These are phyloP conservation scores for Ustilago cynodontis DNA, from an alignment of 1,284 basidiomycete genomes.

Conservation along the genomic window DNA sequence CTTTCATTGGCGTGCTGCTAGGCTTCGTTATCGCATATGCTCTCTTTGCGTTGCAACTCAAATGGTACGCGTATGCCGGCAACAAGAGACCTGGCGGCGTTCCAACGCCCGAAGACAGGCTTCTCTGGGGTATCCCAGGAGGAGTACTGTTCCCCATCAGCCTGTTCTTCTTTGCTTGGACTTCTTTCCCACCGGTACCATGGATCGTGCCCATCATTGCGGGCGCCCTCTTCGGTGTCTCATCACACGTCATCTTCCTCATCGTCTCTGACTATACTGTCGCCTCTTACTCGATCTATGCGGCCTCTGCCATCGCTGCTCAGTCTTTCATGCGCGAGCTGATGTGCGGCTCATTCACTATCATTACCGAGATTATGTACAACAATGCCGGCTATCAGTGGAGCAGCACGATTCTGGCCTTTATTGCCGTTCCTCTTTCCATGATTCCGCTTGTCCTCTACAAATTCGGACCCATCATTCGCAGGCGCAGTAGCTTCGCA, in stretches of 20 bases:
- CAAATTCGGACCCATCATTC: conserved; percentile 54
- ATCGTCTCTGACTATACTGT: conserved; percentile 62
- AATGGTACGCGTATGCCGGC: conserved; percentile 34
- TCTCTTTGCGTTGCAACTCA: conserved; percentile 46
- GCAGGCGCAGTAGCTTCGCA: conserved; percentile 53
- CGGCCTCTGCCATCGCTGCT: conserved; percentile 57
- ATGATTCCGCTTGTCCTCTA: conserved; percentile 55
- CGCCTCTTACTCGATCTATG: conserved; percentile 54
- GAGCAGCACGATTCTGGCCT: conserved; percentile 54
- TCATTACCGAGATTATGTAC: conserved; percentile 55
- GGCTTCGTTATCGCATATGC: conserved; percentile 52
- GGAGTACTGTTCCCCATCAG: conserved; percentile 48
- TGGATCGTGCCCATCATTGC: conserved; percentile 60
- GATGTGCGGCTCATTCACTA: conserved; percentile 49
- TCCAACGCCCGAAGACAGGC: conserved; percentile 43
- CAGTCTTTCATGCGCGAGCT: conserved; percentile 59
- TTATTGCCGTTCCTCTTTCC: conserved; percentile 55
- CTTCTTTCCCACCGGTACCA: conserved; percentile 50
- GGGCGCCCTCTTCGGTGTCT: conserved; percentile 49
- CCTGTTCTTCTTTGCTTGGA: conserved; percentile 65
- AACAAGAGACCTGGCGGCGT: conserved; percentile 29
- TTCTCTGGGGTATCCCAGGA: conserved; percentile 52
- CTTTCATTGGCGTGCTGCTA: conserved; percentile 52
- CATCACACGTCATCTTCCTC: conserved; percentile 61
- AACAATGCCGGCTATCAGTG: conserved; percentile 54